Base-by-base conservation (phyloP, 306 rosid genomes). In the Lotus japonicus region DNA sequence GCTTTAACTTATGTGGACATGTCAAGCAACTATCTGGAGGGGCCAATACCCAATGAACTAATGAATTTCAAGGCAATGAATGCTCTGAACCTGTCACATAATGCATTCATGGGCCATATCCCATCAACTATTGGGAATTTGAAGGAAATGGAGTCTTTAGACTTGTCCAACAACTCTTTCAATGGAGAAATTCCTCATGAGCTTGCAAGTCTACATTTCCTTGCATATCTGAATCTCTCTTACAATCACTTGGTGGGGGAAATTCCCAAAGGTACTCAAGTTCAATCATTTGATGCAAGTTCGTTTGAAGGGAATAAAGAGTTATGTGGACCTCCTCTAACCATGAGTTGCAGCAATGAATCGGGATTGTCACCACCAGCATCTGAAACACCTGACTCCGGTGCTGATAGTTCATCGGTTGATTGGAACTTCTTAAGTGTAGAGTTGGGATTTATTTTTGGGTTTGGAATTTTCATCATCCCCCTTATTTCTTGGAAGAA, bases 71-170 rank as follows among this genome's bases (percentile, higher is more conserved):
- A 35, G 35, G 78, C 73, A 48, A 11, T 84, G 0, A 0, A 41
- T 16, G 51, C 31, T 21, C 73, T 81, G 4, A 76, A 84, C 66
- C 23, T 81, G 39, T 84, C 86, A 38, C n/a, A 70, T 5, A 84
- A 84, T 76, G 74, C 56, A 5, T 54, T 81, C 7, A 7, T 4
- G 0, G 72, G 82, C 6, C 33, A 63, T 0, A 74, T 84, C 15
- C 84, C 83, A 13, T 58, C 73, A 6, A 71, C 78, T 13, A 12
- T 78, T 0, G 78, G 67, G 0, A 75, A 68, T 9, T 9, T 84
- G 55, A 53, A 36, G 10, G 6, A 63, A 6, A 73, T 85, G 0
- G 87, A 79, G 72, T 80, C 87, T 3, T 15, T 85, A 2, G 90
- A 80, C 73, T 35, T 85, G 17, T 82, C 84, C 18, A 53, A 7